phyloP scores from a whole-genome alignment of 2,329 filamentous ascomycete genomes.

The Xylariaceae sp. region DNA sequence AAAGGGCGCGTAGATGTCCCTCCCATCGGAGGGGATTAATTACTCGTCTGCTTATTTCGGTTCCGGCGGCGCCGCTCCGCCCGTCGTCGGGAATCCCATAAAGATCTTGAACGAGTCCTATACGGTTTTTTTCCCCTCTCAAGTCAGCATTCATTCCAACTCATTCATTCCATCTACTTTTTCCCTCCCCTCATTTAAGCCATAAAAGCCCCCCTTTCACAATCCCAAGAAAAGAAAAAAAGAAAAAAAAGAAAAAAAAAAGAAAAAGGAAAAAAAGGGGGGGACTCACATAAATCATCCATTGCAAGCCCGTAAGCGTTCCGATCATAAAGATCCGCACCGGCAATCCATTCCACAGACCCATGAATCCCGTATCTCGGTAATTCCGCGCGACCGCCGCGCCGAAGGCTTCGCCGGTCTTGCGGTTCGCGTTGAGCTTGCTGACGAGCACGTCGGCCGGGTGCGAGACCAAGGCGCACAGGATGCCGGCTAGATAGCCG shows the following conservation, averaged over 20 bases:
- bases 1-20: background rate
- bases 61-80: constrained; percentile 54
- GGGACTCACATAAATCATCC: constrained; percentile 78
- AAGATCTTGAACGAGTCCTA: constrained; percentile 85
- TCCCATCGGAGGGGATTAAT: background rate
- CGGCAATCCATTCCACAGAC: constrained; percentile 88
- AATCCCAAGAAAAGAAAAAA: too few relatives aligned
- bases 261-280: too few relatives aligned
- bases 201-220: too few relatives aligned
- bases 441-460: constrained; percentile 86
- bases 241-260: too few relatives aligned
- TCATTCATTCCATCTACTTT: too few relatives aligned
- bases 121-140: background rate
- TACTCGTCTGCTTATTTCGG: constrained; percentile 34
- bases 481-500: constrained; percentile 82
- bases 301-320: constrained; percentile 75
- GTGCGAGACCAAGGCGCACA: constrained; percentile 77
- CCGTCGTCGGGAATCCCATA: constrained; percentile 80
- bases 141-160: constrained; percentile 9
- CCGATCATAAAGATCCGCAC: constrained; percentile 87
- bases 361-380: constrained; percentile 75
- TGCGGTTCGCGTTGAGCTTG: constrained; percentile 77
- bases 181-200: too few relatives aligned
- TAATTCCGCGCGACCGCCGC: constrained; percentile 75
- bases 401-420: constrained; percentile 71